These are phyloP conservation scores for Psilocybe tampanensis DNA, from an alignment of 768 basidiomycete species.

Conservation along the genomic window DNA sequence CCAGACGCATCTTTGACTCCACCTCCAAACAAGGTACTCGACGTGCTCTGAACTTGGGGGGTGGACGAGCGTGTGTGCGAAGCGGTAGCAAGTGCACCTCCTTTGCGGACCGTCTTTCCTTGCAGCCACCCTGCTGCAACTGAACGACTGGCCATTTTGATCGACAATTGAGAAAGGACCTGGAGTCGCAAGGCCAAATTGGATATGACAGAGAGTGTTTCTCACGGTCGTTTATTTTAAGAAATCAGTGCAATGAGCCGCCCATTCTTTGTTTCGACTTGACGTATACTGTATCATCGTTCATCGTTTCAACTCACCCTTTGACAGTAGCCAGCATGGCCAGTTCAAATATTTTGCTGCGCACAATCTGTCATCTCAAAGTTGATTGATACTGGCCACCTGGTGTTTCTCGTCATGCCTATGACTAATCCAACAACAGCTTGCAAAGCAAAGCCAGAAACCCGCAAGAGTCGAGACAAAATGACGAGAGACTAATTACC, in stretches of 20 bases:
- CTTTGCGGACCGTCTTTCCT: conserved; percentile 77
- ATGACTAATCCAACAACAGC: conserved; percentile 1
- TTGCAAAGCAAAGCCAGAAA: conserved; percentile 6
- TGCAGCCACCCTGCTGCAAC: conserved; percentile 61
- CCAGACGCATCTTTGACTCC: conserved; percentile 88
- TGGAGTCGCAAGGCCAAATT: too few species aligned
- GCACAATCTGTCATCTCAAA: neutral
- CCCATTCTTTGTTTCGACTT: too few species aligned
- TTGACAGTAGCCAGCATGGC: neutral
- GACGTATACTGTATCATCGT: too few species aligned
- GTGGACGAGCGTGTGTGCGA: conserved; percentile 62
- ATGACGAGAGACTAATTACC: neutral
- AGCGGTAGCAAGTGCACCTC: conserved; percentile 45
- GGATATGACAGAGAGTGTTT: neutral
- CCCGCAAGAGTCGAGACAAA: too few species aligned
- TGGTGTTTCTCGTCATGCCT: conserved; percentile 1
- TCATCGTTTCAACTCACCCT: too few species aligned
- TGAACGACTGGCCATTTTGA: conserved; percentile 20
- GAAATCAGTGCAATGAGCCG: neutral
- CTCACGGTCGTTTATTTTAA: neutral
- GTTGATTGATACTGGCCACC: neutral
- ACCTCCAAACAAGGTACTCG: conserved; percentile 74
- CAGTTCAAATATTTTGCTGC: neutral
- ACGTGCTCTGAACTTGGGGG: conserved; percentile 69
- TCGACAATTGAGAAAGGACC: too few species aligned